These are phyloP conservation scores for Quercus berberidifolia DNA, from an alignment of 306 rosid species.

Conservation along the genomic window DNA sequence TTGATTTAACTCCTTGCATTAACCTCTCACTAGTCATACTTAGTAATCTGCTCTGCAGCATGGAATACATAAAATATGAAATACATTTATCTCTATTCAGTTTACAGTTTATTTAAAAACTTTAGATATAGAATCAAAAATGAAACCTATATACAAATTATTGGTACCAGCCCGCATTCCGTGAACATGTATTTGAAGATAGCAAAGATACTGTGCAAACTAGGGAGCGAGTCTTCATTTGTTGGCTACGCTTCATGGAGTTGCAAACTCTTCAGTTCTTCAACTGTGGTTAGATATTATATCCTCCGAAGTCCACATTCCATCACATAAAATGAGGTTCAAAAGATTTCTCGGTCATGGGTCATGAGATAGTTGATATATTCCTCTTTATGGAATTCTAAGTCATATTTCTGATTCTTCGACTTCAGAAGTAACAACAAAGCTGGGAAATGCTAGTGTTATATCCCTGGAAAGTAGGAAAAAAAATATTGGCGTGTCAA, in stretches of 20 bases:
- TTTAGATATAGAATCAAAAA: no score
- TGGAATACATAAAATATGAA: no score
- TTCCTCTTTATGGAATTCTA: background rate
- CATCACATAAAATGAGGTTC: background rate
- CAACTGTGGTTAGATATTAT: background rate
- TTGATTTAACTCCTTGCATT: no score
- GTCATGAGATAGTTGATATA: conserved; percentile 11
- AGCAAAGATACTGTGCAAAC: background rate
- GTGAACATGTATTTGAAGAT: conserved; percentile 8
- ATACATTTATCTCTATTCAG: no score
- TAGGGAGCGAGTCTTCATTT: background rate
- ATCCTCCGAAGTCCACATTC: background rate
- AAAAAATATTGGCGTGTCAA: conserved; percentile 6
- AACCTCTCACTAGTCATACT: no score
- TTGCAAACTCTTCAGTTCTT: background rate
- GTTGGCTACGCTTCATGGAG: background rate
- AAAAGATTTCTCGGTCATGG: background rate
- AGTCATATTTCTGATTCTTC: conserved; percentile 51
- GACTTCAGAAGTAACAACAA: conserved; percentile 50
- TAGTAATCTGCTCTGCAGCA: no score
- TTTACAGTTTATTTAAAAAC: no score
- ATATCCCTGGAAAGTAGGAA: conserved; percentile 59
- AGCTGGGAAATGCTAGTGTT: conserved; percentile 83
- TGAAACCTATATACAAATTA: background rate
- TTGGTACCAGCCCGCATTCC: background rate